Conservation (phyloP, 169 alveolate species). For the Eimeria necatrix region DNA sequence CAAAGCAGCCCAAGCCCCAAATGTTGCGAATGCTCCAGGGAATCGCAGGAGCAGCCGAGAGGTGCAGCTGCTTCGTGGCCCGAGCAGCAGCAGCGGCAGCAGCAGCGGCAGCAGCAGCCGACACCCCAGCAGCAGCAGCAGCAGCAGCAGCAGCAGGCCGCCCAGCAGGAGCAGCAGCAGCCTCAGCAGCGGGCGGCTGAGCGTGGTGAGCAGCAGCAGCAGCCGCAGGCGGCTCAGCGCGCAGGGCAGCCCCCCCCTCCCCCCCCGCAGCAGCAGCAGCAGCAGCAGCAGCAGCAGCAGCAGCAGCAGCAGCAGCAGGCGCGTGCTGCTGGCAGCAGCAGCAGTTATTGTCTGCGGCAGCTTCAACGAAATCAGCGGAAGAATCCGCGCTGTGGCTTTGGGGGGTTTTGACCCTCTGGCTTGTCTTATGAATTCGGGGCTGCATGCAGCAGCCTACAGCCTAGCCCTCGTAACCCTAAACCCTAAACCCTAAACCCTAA, state of each 20-base stretch:
- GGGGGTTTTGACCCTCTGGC: neutral
- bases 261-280: neutral
- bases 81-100: conserved; percentile 4
- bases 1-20: neutral
- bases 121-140: too few relatives aligned
- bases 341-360: conserved; percentile 8
- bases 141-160: too few relatives aligned
- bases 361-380: conserved; percentile 40
- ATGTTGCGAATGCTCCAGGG: too few relatives aligned
- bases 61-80: neutral
- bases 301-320: conserved; percentile 41
- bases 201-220: too few relatives aligned
- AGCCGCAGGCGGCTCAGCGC: neutral
- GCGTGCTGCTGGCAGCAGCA: conserved; percentile 16
- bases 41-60: neutral
- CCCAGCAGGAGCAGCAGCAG: too few relatives aligned
- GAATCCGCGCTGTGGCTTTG: conserved; percentile 32
- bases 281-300: conserved; percentile 49
- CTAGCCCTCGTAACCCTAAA: neutral
- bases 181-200: too few relatives aligned
- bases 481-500: conserved; percentile 43
- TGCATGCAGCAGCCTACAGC: neutral
- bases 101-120: too few relatives aligned
- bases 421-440: neutral
- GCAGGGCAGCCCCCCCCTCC: neutral